Evolutionary conservation across 495 filamentous ascomycete species (phyloP).

Genomic region (Penicillium samsonianum): DNA sequence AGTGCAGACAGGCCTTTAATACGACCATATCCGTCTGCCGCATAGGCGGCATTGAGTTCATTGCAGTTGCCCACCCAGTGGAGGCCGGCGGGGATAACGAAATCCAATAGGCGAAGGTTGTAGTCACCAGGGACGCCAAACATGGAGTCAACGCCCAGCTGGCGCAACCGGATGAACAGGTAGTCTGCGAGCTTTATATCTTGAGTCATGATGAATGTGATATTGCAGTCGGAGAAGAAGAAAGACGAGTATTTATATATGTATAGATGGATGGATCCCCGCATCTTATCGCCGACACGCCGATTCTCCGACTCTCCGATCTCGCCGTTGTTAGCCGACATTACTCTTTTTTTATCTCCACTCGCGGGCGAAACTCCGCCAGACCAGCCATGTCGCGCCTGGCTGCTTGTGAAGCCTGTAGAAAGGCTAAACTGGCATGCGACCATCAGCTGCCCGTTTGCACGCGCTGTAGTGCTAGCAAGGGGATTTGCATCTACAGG

Average conservation of each 20-base stretch:
- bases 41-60: constrained; percentile 82
- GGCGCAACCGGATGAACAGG: constrained; percentile 66
- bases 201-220: constrained; percentile 9
- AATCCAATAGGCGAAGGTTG: constrained; percentile 70
- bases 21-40: constrained; percentile 78
- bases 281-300: constrained; percentile 27
- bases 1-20: constrained; percentile 71
- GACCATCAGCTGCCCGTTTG: constrained; percentile 44
- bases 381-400: constrained; percentile 25
- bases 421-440: constrained; percentile 45
- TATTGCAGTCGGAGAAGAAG: neutral
- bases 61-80: constrained; percentile 81
- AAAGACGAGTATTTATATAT: constrained; percentile 16
- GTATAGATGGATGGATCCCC: constrained; percentile 6
- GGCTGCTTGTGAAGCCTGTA: constrained; percentile 43
- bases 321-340: constrained; percentile 24
- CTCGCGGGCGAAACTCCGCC: constrained; percentile 16
- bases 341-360: constrained; percentile 10
- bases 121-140: constrained; percentile 77
- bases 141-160: constrained; percentile 67
- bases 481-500: constrained; percentile 41
- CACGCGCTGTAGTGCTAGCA: constrained; percentile 35
- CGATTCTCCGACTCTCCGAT: constrained; percentile 14
- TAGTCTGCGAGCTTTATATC: constrained; percentile 53
- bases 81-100: constrained; percentile 60